These are phyloP conservation scores for Leucocoprinus leucothites DNA, from an alignment of 768 basidiomycete genomes.

Conservation along the genomic window DNA sequence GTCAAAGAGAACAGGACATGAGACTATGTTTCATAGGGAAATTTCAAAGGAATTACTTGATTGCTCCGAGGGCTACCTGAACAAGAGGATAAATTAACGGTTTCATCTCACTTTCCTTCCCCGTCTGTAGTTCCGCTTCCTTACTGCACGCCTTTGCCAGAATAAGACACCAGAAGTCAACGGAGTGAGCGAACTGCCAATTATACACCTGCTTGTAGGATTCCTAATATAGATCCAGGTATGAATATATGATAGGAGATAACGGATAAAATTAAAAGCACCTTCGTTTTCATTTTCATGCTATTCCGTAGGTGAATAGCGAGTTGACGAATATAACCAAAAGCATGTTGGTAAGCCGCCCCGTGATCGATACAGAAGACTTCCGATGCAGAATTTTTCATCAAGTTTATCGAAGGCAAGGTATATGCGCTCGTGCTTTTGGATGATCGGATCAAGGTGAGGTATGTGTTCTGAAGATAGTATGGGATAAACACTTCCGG, in stretches of 20 bases:
- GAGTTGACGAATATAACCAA: slow-evolving; percentile 92
- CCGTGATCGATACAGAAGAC: slow-evolving; percentile 78
- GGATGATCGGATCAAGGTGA: slow-evolving; percentile 77
- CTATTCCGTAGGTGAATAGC: slow-evolving; percentile 90
- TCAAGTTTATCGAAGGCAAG: slow-evolving; percentile 87
- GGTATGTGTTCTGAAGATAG: slow-evolving; percentile 76
- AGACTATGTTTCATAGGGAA: slow-evolving; percentile 3
- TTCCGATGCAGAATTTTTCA: slow-evolving; percentile 97
- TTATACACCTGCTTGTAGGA: slow-evolving; percentile 95
- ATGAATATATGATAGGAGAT: not conserved
- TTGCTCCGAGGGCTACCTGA: slow-evolving; percentile 89
- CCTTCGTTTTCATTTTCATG: slow-evolving; percentile 87
- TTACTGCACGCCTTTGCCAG: slow-evolving; percentile 77
- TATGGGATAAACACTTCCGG: not conserved
- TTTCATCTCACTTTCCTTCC: slow-evolving; percentile 72
- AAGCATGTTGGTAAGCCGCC: slow-evolving; percentile 87
- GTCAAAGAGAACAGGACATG: slow-evolving; percentile 28
- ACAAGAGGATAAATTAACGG: slow-evolving; percentile 94
- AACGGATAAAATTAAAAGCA: slow-evolving; percentile 21
- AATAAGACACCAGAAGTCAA: slow-evolving; percentile 96
- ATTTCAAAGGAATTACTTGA: slow-evolving; percentile 59
- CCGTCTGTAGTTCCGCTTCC: slow-evolving; percentile 46
- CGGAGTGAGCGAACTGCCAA: slow-evolving; percentile 95
- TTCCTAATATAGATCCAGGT: slow-evolving; percentile 47
- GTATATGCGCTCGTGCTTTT: slow-evolving; percentile 86